Evolutionary conservation across 1,139 yeast species (phyloP).

Genomic region (Taphrina deformans): DNA sequence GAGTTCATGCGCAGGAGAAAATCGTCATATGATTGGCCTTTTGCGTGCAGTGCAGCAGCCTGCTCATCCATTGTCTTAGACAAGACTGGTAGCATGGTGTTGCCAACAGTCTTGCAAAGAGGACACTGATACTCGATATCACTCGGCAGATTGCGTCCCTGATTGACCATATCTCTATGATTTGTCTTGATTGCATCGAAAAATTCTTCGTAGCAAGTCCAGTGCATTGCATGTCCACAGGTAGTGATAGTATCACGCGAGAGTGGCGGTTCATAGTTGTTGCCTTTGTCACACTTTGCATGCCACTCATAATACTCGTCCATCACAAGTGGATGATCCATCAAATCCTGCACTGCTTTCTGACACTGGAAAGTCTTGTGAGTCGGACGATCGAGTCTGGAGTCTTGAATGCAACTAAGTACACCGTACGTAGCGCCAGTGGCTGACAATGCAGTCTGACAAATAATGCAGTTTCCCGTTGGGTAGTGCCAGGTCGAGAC

Average conservation of each 20-base stretch:
- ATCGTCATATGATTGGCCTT: neutral
- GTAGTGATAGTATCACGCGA: conserved; percentile 58
- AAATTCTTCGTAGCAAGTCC: conserved; percentile 68
- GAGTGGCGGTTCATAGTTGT: conserved; percentile 43
- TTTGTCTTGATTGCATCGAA: conserved; percentile 56
- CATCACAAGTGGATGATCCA: conserved; percentile 12
- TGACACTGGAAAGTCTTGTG: neutral
- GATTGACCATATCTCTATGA: conserved; percentile 75
- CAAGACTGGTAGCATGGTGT: conserved; percentile 74
- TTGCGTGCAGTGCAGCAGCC: neutral
- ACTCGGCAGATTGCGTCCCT: conserved; percentile 72
- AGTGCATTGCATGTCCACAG: conserved; percentile 95
- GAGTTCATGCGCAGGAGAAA: neutral
- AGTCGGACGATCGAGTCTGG: conserved; percentile 16
- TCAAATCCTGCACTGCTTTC: neutral
- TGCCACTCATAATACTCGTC: conserved; percentile 49
- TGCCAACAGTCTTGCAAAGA: conserved; percentile 81
- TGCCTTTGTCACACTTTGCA: conserved; percentile 52
- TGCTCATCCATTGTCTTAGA: neutral
- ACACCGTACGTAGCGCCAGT: conserved; percentile 12
- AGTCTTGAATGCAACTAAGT: conserved; percentile 20
- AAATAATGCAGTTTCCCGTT: conserved; percentile 77
- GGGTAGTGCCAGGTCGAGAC: conserved; percentile 64
- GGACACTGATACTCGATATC: conserved; percentile 79
- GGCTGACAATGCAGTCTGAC: conserved; percentile 65